Evolutionary conservation across 2,329 filamentous ascomycete genomes (phyloP).

Genomic region (Conoideocrella luteorostrata): DNA sequence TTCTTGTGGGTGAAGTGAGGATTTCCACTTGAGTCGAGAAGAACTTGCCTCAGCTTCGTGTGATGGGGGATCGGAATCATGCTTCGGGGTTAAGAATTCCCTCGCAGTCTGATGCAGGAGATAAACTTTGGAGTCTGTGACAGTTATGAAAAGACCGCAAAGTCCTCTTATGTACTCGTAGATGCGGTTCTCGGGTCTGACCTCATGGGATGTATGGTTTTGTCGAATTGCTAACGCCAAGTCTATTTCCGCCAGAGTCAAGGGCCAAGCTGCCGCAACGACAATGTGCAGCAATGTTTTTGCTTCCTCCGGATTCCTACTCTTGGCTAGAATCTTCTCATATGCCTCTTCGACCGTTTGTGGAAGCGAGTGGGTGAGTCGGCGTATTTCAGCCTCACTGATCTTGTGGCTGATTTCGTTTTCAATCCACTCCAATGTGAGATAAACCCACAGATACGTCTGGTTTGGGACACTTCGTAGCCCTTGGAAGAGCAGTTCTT

Average conservation of each 20-base stretch:
- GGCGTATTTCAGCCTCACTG: slow-evolving; percentile 5
- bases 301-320: slow-evolving; percentile 5
- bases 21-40: slow-evolving; percentile 10
- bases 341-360: slow-evolving; percentile 19
- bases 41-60: background rate
- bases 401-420: slow-evolving; percentile 8
- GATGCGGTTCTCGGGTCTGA: slow-evolving; percentile 9
- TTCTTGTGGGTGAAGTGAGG: slow-evolving; percentile 5
- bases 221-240: slow-evolving; percentile 12
- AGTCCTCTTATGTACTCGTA: slow-evolving; percentile 13
- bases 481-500: slow-evolving; percentile 7
- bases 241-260: slow-evolving; percentile 18
- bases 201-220: slow-evolving; percentile 6
- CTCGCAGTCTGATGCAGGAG: slow-evolving; percentile 18
- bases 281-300: slow-evolving; percentile 18
- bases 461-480: slow-evolving; percentile 12
- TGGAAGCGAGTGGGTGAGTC: slow-evolving; percentile 12
- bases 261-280: slow-evolving; percentile 16
- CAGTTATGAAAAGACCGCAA: slow-evolving; percentile 25
- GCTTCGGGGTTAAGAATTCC: slow-evolving; percentile 14
- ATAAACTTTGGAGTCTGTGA: slow-evolving; percentile 14
- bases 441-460: slow-evolving; percentile 22
- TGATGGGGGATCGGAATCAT: background rate
- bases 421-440: slow-evolving; percentile 14
- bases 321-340: slow-evolving; percentile 18